A percentile compares a stretch with the other conserved stretches of the same genome.
These are phyloP conservation scores for Xylaria sp. DNA, from an alignment of 2,329 filamentous ascomycete species.

Conservation along the genomic window DNA sequence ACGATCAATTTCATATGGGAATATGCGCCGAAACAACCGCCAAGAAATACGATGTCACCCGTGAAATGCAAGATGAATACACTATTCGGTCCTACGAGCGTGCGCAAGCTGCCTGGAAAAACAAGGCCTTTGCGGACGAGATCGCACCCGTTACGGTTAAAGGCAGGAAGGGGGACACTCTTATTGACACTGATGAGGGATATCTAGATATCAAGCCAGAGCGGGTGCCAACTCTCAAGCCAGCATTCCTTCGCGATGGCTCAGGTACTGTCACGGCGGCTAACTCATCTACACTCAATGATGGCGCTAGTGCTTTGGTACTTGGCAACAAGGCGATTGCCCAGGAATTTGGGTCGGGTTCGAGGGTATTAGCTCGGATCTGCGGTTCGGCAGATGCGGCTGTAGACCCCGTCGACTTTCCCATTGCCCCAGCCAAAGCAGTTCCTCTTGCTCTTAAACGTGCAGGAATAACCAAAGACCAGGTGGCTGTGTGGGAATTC, in stretches of 20 bases:
- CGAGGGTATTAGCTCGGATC: slow-evolving; percentile 86
- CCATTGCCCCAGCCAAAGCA: slow-evolving; percentile 89
- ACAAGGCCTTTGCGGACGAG: slow-evolving; percentile 85
- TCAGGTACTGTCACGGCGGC: slow-evolving; percentile 93
- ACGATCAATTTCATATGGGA: slow-evolving; percentile 97
- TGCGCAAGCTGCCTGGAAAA: slow-evolving; percentile 88
- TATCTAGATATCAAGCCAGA: slow-evolving; percentile 88
- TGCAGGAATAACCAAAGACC: slow-evolving; percentile 88
- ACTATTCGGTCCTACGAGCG: slow-evolving; percentile 90
- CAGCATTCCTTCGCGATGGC: slow-evolving; percentile 87
- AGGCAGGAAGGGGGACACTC: slow-evolving; percentile 81
- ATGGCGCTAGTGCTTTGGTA: slow-evolving; percentile 91
- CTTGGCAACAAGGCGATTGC: slow-evolving; percentile 84
- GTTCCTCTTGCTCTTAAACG: slow-evolving; percentile 89
- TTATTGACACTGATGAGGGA: slow-evolving; percentile 87
- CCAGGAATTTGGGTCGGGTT: slow-evolving; percentile 79
- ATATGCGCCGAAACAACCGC: slow-evolving; percentile 95
- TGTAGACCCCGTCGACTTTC: slow-evolving; percentile 92
- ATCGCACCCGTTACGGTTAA: slow-evolving; percentile 88
- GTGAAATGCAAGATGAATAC: slow-evolving; percentile 91
- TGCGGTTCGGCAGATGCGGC: slow-evolving; percentile 89
- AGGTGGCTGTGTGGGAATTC: slow-evolving; percentile 96
- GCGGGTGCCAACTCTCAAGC: slow-evolving; percentile 86
- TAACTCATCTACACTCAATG: slow-evolving; percentile 93
- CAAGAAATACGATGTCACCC: slow-evolving; percentile 82